Evolutionary conservation across 345 rosid genomes (phyloP), one percentile per base, ranked within the genome.

Genomic region (Pistacia atlantica): DNA sequence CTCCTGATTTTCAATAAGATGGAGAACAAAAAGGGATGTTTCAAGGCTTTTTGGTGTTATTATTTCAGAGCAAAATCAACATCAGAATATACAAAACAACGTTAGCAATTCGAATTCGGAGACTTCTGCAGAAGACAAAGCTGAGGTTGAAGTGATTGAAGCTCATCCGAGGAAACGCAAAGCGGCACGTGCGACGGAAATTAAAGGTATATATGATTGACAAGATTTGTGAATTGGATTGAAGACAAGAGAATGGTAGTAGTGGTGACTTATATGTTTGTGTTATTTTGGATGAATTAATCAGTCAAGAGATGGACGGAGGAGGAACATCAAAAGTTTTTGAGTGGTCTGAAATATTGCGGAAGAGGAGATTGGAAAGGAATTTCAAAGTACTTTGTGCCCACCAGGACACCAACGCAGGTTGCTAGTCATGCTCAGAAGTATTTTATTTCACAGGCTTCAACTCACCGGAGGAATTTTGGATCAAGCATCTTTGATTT

Each of bases 1-100:
- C 9, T 42, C 45, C 25, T 25, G 25, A 25, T 25, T 25, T 25
- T 42, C 46, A 7, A 7, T 5, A 42, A 42, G 46, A 42, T 42
- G 46, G 46, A 42, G 46, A 75, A 82, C 51, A 83, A 56, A 2
- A 82, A 70, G n/a, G 81, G 69, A 2, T 74, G 70, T 8, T 18
- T 91, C 8, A 91, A 85, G 74, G 74, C 78, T 91, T 18, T 91
- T 91, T 72, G 96, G 96, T 14, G 92, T 87, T 49, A 77, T 76
- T 22, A 86, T 91, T 67, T n/a, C 71, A 11, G 70, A 81, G 12
- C 78, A 80, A 48, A n/a, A 3, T 28, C 77, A 79, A 35, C 20
- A 18, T 18, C 12, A 17, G 10, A 37, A 80, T 59, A 46, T 86
- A 68, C 83, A 74, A 49, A 88, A 67, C 77, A 83, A 88, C 72